Evolutionary conservation across 2,329 filamentous ascomycete species (phyloP).

Genomic region (Aspergillus quadricinctus): DNA sequence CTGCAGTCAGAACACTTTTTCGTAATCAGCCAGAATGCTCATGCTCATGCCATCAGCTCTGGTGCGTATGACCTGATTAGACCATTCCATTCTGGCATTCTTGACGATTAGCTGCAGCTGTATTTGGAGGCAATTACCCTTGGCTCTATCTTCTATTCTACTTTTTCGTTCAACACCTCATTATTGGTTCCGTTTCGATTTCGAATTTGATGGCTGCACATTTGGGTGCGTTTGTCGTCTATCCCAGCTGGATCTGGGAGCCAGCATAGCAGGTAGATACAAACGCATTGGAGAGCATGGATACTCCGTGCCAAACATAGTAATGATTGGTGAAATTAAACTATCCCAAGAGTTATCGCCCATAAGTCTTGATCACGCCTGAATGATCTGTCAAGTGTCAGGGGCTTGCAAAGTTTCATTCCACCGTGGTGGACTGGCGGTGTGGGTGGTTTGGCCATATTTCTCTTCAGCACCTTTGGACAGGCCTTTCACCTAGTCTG

Average conservation of each 20-base stretch:
- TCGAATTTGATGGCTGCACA: not conserved
- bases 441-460: not conserved
- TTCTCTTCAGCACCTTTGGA: not conserved
- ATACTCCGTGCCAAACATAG: not conserved
- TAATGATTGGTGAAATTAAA: not conserved
- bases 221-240: not conserved
- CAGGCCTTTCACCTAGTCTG: too few species aligned
- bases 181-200: not conserved
- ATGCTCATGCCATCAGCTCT: not conserved
- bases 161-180: not conserved
- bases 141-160: not conserved
- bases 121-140: not conserved
- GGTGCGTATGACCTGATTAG: not conserved
- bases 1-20: not conserved
- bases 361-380: not conserved
- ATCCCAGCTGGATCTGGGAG: too few species aligned
- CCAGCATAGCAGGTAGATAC: not conserved
- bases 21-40: not conserved
- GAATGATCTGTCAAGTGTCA: not conserved
- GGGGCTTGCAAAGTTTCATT: not conserved
- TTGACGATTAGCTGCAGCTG: not conserved
- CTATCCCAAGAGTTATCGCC: not conserved
- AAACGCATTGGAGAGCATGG: not conserved
- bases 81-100: not conserved
- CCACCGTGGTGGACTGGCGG: not conserved